Base-by-base conservation (phyloP, 768 basidiomycete genomes). In the Lactifluus pinguis region DNA sequence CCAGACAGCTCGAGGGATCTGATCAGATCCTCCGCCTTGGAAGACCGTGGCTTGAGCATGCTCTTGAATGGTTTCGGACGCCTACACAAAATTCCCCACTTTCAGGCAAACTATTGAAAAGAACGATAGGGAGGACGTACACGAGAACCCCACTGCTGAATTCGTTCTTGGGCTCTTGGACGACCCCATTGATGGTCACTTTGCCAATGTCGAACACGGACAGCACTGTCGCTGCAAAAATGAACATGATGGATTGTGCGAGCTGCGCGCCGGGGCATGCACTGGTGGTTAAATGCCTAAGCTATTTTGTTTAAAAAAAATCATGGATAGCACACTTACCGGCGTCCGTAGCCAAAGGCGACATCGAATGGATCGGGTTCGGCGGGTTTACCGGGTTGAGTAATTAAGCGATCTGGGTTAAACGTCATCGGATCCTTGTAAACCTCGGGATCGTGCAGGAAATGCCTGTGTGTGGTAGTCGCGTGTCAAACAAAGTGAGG, bases 391-490 rank as follows among this genome's bases (percentile, higher is more conserved):
- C 65, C 64, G 10, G 49, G 56, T 14, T 58, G 17, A 6, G 63
- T n/a, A 8, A 72, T 49, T 57, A 71, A 72, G 14, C 73, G 68
- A 21, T 70, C 65, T 5, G 72, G 73, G 49, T 69, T 63, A 61
- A 72, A 74, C 6, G 49, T 58, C 59, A 62, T 61, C 11, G 72
- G 72, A 30, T 68, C 63, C n/a, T 61, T 62, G 63, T 71, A 72
- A 10, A 66, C 60, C 7, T 68, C 56, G 6, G 69, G 70, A 47
- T 74, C 68, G 52, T 69, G 72, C 44, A 71, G 34, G 45, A 74
- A 66, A 30, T 54, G 57, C 71, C 73, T 74, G 29, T 32, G 30
- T 34, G 30, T 17, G 38, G 38, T n/a, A n/a, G n/a, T 32, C 53
- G n/a, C 9, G 19, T 15, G 25, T 4, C 29, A 10, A 25, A 25